Conservation (phyloP, 495 filamentous ascomycete species). For the Penicillium cinerascens region DNA sequence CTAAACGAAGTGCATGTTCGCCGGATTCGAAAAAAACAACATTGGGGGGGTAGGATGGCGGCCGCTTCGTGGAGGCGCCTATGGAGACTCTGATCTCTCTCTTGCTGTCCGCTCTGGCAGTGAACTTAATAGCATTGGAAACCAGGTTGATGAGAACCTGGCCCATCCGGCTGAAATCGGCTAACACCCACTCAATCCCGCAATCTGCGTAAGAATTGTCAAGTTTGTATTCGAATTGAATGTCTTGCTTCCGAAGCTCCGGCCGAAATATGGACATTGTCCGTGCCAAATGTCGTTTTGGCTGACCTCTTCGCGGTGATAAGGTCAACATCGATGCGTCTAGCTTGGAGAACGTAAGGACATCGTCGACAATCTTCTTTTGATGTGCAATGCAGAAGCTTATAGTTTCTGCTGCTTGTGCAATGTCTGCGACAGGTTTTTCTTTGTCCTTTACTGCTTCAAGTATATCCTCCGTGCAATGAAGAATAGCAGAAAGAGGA, state of each 20-base stretch:
- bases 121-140: constrained; percentile 79
- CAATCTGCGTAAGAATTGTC: constrained; percentile 54
- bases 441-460: constrained; percentile 16
- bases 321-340: constrained; percentile 70
- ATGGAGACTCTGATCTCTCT: constrained; percentile 67
- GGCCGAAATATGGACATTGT: constrained; percentile 72
- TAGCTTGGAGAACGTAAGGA: constrained; percentile 77
- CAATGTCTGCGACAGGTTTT: constrained; percentile 26
- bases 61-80: constrained; percentile 56
- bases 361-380: constrained; percentile 76
- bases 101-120: constrained; percentile 46
- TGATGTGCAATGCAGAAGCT: constrained; percentile 72
- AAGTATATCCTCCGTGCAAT: constrained; percentile 75
- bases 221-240: constrained; percentile 59
- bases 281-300: constrained; percentile 60
- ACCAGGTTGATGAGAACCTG: constrained; percentile 75
- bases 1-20: constrained; percentile 29
- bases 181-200: constrained; percentile 60
- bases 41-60: constrained; percentile 41
- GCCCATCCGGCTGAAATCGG: constrained; percentile 67
- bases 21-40: constrained; percentile 53
- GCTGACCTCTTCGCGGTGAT: constrained; percentile 63
- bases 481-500: constrained; percentile 74
- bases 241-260: constrained; percentile 64
- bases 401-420: constrained; percentile 74